phyloP scores from a whole-genome alignment of 352 stramenopile genomes.

The Globisporangium alternatum region DNA sequence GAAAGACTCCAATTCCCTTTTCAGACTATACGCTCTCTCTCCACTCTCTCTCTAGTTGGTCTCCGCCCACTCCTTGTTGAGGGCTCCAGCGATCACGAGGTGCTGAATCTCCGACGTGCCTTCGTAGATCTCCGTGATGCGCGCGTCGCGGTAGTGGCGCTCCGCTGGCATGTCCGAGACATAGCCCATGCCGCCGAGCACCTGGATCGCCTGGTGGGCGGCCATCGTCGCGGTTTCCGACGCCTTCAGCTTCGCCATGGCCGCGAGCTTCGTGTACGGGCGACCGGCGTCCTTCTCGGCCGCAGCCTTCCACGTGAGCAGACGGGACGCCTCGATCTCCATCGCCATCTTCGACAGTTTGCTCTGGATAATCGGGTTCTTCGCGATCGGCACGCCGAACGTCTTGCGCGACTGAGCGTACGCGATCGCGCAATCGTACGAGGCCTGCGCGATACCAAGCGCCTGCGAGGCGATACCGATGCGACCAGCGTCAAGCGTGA shows the following conservation, averaged over 20 bases:
- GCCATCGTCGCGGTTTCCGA: conserved; percentile 95
- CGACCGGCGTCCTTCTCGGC: conserved; percentile 89
- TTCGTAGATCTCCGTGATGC: conserved; percentile 98
- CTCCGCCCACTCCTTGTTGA: conserved; percentile 96
- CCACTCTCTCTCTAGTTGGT: conserved; percentile 30
- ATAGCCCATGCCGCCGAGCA: conserved; percentile 94
- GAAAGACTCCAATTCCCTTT: background rate
- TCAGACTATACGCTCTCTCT: background rate
- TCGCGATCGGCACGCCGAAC: conserved; percentile 92
- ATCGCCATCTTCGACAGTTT: conserved; percentile 95
- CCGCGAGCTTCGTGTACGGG: conserved; percentile 92
- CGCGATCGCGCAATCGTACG: conserved; percentile 94
- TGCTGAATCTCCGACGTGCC: conserved; percentile 97
- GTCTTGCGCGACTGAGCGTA: conserved; percentile 94
- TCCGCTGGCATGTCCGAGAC: conserved; percentile 97
- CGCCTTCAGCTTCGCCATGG: conserved; percentile 96
- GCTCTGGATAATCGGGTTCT: conserved; percentile 85
- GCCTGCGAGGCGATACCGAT: conserved; percentile 96
- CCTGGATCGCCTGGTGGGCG: conserved; percentile 95
- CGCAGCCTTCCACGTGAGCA: conserved; percentile 94
- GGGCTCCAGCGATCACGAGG: conserved; percentile 92
- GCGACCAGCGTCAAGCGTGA: conserved; percentile 92
- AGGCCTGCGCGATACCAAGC: conserved; percentile 95
- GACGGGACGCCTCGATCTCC: conserved; percentile 89
- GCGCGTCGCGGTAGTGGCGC: conserved; percentile 95